A percentile compares a stretch with the other conserved stretches of the same genome.
Evolutionary conservation across 208 protist genomes (phyloP).

Genomic region (Wallacemonas sp.): DNA sequence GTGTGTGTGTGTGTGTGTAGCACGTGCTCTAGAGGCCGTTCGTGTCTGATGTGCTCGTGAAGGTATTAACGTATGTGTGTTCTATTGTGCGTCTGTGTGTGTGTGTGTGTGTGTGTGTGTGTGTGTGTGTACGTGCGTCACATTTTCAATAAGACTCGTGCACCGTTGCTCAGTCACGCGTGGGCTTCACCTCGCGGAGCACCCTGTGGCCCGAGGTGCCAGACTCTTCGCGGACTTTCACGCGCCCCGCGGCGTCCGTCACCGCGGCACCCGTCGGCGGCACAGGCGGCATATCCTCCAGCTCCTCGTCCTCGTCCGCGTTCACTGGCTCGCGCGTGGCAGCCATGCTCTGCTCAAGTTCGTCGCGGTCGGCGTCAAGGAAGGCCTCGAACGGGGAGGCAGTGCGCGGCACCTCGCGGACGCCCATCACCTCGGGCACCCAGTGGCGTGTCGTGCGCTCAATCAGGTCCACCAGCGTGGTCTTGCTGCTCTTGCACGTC

Average conservation of each 20-base stretch:
- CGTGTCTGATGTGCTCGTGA: too few species aligned
- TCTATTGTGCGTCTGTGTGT: too few species aligned
- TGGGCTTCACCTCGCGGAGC: slow-evolving; percentile 2
- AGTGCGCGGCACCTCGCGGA: slow-evolving; percentile 49
- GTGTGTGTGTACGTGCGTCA: too few species aligned
- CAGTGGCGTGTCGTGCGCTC: slow-evolving; percentile 91
- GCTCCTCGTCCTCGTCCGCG: background rate
- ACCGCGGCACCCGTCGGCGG: background rate
- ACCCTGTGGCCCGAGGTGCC: background rate
- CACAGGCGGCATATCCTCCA: background rate
- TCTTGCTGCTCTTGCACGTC: slow-evolving; percentile 84
- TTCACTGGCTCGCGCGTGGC: too few species aligned
- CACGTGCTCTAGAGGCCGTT: too few species aligned
- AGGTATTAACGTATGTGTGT: too few species aligned
- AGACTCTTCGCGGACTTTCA: slow-evolving; percentile 2
- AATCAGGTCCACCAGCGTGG: slow-evolving; percentile 87
- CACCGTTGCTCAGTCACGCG: background rate
- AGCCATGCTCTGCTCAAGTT: background rate
- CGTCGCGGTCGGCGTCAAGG: background rate
- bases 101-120: too few species aligned
- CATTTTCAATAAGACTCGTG: too few species aligned
- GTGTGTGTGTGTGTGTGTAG: too few species aligned
- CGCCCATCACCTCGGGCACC: slow-evolving; percentile 84
- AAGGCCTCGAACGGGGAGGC: slow-evolving; percentile 30
- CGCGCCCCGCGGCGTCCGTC: slow-evolving; percentile 2